Evolutionary conservation across 1,284 basidiomycete genomes (phyloP).

Genomic region (Coniferiporia sulphurascens): DNA sequence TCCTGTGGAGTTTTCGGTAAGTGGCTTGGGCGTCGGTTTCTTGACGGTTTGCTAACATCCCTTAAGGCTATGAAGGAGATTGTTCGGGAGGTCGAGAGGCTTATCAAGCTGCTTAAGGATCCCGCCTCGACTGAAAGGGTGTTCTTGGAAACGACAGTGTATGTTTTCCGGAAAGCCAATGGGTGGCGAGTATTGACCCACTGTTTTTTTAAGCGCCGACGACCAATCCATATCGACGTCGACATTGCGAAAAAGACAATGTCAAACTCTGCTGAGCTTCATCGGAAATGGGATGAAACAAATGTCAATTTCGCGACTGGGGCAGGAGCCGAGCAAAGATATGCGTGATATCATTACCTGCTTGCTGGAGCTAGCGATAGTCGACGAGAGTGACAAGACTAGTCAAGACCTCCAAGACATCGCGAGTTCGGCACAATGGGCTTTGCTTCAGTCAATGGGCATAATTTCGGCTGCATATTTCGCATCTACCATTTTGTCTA

Average conservation of each 20-base stretch:
- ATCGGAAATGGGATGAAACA: slow-evolving; percentile 42
- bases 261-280: slow-evolving; percentile 63
- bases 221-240: slow-evolving; percentile 44
- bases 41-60: no score
- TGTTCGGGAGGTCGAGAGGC: slow-evolving; percentile 59
- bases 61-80: slow-evolving; percentile 61
- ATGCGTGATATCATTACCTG: slow-evolving; percentile 36
- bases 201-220: slow-evolving; percentile 39
- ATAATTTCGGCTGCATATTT: slow-evolving; percentile 69
- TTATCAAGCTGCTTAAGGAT: slow-evolving; percentile 44
- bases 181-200: slow-evolving; percentile 3
- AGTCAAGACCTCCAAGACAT: slow-evolving; percentile 40
- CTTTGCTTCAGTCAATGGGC: slow-evolving; percentile 45
- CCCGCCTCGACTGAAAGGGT: slow-evolving; percentile 38
- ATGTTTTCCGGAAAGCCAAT: slow-evolving; percentile 26
- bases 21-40: slow-evolving; percentile 22
- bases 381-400: slow-evolving; percentile 26
- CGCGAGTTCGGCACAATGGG: slow-evolving; percentile 40
- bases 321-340: slow-evolving; percentile 22
- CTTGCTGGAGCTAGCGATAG: slow-evolving; percentile 38
- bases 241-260: slow-evolving; percentile 49
- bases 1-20: slow-evolving; percentile 52
- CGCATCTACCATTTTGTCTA: slow-evolving; percentile 44
- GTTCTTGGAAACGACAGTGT: slow-evolving; percentile 56
- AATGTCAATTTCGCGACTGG: slow-evolving; percentile 8